phyloP scores from a whole-genome alignment of 2,329 filamentous ascomycete species.

The Microdochium paspali region DNA sequence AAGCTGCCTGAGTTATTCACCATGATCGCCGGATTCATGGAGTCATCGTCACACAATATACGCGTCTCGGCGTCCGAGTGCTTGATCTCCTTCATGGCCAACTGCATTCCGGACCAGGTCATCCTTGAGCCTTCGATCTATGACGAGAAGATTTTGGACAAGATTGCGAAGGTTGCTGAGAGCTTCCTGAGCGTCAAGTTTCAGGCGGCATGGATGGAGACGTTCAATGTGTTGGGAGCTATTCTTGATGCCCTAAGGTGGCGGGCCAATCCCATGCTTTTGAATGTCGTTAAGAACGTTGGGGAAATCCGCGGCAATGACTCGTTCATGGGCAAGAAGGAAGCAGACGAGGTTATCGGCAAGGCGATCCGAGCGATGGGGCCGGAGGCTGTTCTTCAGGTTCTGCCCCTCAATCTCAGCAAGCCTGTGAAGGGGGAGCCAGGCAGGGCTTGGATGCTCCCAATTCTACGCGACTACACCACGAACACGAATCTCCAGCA shows the following conservation, averaged over 20 bases:
- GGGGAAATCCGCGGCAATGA: constrained; percentile 83
- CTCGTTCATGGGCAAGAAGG: constrained; percentile 86
- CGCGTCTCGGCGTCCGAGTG: constrained; percentile 91
- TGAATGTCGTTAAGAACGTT: constrained; percentile 65
- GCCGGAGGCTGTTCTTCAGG: constrained; percentile 69
- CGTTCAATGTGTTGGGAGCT: constrained; percentile 78
- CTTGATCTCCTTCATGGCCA: constrained; percentile 83
- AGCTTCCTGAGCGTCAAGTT: constrained; percentile 81
- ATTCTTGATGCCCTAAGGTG: constrained; percentile 84
- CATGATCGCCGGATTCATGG: constrained; percentile 71
- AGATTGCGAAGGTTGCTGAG: constrained; percentile 63
- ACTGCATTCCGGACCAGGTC: constrained; percentile 75
- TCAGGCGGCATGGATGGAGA: constrained; percentile 89
- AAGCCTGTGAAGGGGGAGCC: constrained; percentile 68
- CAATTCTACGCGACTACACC: constrained; percentile 79
- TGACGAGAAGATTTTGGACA: constrained; percentile 83
- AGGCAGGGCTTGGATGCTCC: constrained; percentile 90
- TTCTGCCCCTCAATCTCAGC: constrained; percentile 78
- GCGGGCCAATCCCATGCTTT: constrained; percentile 71
- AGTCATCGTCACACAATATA: constrained; percentile 85
- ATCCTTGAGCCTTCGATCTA: constrained; percentile 84
- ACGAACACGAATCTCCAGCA: constrained; percentile 81
- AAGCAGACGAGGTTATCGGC: constrained; percentile 83
- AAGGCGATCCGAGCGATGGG: constrained; percentile 86
- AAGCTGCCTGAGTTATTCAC: constrained; percentile 80